These are phyloP conservation scores for Theobroma grandiflorum DNA, from an alignment of 441 rosid genomes.

Conservation along the genomic window DNA sequence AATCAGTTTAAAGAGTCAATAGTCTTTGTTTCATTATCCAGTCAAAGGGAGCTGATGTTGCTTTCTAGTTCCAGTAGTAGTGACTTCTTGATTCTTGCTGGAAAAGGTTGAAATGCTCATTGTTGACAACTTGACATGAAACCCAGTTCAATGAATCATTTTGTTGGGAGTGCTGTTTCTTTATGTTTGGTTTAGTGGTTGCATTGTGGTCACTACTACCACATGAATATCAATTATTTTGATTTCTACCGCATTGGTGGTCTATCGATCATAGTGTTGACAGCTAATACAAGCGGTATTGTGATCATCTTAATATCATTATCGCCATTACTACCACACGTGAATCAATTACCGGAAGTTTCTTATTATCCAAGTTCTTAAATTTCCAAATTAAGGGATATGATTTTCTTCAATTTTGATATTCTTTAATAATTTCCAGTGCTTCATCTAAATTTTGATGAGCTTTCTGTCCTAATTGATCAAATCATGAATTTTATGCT, in stretches of 20 bases:
- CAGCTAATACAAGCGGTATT: background rate
- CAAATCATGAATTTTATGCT: background rate
- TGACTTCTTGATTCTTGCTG: background rate
- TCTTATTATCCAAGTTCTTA: background rate
- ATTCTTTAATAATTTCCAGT: background rate
- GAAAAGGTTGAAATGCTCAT: background rate
- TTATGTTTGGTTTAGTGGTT: background rate
- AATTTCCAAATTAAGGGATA: background rate
- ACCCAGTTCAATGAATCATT: background rate
- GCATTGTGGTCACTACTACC: background rate
- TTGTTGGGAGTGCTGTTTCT: background rate
- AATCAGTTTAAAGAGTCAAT: background rate
- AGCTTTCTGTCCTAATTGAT: background rate
- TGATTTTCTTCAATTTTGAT: background rate
- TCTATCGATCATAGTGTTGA: background rate
- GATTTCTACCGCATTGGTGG: background rate
- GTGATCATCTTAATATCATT: background rate
- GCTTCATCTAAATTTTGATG: slow-evolving; percentile 1
- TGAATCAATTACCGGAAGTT: background rate
- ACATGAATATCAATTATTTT: background rate
- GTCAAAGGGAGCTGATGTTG: background rate
- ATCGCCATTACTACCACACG: background rate
- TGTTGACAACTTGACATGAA: background rate
- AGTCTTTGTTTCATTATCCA: background rate
- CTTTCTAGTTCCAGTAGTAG: background rate